Percentiles rank a stretch among this genome's conserved stretches.
Evolutionary conservation across 139 green algal genomes (phyloP).

Genomic region (Chlamydomonas schloesseri): DNA sequence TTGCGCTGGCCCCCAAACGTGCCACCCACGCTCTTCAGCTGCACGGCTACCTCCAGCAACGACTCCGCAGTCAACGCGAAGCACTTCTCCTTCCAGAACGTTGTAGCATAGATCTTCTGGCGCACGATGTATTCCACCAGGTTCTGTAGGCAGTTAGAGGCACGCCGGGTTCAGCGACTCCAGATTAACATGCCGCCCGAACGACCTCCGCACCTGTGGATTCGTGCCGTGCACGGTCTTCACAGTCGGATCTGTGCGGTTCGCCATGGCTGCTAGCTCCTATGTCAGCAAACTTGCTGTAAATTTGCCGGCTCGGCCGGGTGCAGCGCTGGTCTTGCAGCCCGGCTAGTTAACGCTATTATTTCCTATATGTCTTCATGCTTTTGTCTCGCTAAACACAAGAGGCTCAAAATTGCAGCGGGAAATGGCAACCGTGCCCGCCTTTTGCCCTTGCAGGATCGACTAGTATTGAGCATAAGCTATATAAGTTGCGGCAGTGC

Average conservation of each 20-base stretch:
- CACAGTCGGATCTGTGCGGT: slow-evolving; percentile 85
- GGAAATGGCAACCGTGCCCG: too few relatives aligned
- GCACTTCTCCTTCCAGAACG: slow-evolving; percentile 99
- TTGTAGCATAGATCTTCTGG: slow-evolving; percentile 92
- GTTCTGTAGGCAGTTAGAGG: slow-evolving; percentile 83
- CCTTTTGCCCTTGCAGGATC: too few relatives aligned
- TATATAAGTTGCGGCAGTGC: too few relatives aligned
- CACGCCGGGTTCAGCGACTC: not conserved
- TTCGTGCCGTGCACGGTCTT: slow-evolving; percentile 89
- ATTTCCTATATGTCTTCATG: too few relatives aligned
- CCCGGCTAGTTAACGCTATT: too few relatives aligned
- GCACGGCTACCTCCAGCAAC: slow-evolving; percentile 95
- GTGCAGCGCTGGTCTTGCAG: too few relatives aligned
- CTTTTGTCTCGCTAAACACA: too few relatives aligned
- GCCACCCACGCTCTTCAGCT: slow-evolving; percentile 85
- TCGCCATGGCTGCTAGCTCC: slow-evolving; percentile 79
- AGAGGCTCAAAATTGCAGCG: too few relatives aligned
- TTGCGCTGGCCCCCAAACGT: slow-evolving; percentile 89
- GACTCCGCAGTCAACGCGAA: slow-evolving; percentile 96
- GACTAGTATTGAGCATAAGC: too few relatives aligned
- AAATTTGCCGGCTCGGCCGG: not conserved
- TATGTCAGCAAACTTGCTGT: not conserved
- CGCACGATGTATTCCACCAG: slow-evolving; percentile 94
- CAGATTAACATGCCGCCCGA: not conserved
- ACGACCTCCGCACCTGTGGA: slow-evolving; percentile 76